phyloP scores from a whole-genome alignment of 129 eudicot genomes.

The Helianthus tuberosus region DNA sequence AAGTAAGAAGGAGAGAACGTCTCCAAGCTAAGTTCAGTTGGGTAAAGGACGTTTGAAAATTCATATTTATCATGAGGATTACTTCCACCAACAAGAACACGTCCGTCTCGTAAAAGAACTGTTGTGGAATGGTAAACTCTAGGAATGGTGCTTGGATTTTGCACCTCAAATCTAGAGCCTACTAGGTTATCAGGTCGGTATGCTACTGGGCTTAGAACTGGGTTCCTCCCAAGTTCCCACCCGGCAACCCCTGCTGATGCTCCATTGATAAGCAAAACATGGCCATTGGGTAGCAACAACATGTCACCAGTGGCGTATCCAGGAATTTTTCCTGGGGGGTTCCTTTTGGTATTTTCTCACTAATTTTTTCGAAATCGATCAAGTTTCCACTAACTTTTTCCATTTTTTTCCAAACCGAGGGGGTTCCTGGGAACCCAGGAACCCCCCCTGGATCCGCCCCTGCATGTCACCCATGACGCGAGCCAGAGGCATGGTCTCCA shows the following conservation, averaged over 20 bases:
- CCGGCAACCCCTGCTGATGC: background rate
- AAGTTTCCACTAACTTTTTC: no score
- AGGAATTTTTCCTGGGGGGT: no score
- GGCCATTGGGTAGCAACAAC: constrained; percentile 8
- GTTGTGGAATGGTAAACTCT: background rate
- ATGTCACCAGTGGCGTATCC: no score
- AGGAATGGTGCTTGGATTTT: background rate
- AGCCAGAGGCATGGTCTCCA: constrained; percentile 6
- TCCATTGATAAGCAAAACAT: background rate
- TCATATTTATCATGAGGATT: background rate
- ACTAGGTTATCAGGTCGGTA: background rate
- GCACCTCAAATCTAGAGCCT: background rate
- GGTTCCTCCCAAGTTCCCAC: constrained; percentile 5
- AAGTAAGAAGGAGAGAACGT: background rate
- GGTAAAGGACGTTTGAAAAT: background rate
- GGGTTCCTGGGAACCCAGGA: no score
- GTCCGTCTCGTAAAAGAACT: background rate
- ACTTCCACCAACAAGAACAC: constrained; percentile 6
- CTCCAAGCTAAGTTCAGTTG: constrained; percentile 1
- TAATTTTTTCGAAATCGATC: no score
- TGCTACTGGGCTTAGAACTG: background rate
- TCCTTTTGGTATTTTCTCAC: no score
- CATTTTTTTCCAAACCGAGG: no score
- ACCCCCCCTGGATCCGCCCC: no score
- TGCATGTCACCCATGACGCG: constrained; percentile 10